These are phyloP conservation scores for Ogataea degrootiae DNA, from an alignment of 805 yeast species.

Conservation along the genomic window DNA sequence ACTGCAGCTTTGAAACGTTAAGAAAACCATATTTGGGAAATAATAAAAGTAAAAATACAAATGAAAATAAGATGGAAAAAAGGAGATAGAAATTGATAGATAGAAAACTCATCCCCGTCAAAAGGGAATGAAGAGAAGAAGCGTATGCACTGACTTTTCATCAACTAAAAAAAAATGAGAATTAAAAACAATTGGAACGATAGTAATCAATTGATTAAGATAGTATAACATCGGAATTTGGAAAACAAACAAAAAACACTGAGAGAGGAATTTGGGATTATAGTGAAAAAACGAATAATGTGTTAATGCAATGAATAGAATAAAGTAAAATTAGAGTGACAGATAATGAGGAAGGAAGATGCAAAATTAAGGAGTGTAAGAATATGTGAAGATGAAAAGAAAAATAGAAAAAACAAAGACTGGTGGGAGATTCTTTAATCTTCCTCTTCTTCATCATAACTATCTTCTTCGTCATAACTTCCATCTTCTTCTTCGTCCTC, in stretches of 20 bases:
- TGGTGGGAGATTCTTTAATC: neutral
- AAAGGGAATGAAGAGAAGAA: neutral
- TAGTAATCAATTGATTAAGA: neutral
- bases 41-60: neutral
- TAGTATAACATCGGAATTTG: neutral
- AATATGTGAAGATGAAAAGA: neutral
- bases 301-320: neutral
- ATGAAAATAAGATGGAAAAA: neutral
- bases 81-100: neutral
- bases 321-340: neutral
- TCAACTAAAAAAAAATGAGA: too few relatives aligned
- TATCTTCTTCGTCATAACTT: slow-evolving; percentile 17
- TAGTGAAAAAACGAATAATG: neutral
- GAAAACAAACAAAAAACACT: neutral
- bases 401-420: neutral
- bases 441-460: slow-evolving; percentile 15
- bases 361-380: neutral
- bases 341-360: neutral
- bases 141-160: too few relatives aligned
- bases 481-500: slow-evolving; percentile 18
- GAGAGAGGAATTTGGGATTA: too few relatives aligned
- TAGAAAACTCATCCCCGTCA: neutral
- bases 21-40: neutral
- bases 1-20: neutral
- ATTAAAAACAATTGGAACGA: too few relatives aligned